phyloP scores from a whole-genome alignment of 345 rosid species.

The Eucalyptus virginea region DNA sequence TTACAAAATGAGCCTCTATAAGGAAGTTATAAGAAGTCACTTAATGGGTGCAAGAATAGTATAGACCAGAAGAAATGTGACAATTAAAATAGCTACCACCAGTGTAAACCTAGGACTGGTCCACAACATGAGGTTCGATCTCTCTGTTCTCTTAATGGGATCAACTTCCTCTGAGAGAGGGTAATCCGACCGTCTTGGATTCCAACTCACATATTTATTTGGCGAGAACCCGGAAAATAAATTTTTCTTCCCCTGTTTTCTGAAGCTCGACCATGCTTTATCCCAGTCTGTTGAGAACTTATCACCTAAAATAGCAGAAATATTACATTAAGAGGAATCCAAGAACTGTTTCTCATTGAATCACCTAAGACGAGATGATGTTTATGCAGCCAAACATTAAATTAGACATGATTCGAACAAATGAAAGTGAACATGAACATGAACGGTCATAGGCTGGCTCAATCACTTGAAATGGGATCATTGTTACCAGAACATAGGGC shows the following conservation, averaged over 20 bases:
- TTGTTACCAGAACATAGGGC: neutral
- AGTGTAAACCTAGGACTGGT: constrained; percentile 75
- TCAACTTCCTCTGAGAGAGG: constrained; percentile 88
- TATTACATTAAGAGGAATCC: neutral
- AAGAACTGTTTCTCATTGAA: neutral
- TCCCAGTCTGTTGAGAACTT: constrained; percentile 80
- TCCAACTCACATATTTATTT: constrained; percentile 86
- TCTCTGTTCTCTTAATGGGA: constrained; percentile 87
- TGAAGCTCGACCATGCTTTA: constrained; percentile 82
- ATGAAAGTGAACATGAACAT: neutral
- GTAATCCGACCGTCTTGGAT: constrained; percentile 64
- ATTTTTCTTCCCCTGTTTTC: constrained; percentile 68
- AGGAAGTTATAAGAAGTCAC: constrained; percentile 8
- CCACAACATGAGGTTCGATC: constrained; percentile 73
- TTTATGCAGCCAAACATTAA: neutral
- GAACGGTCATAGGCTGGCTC: neutral
- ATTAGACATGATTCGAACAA: neutral
- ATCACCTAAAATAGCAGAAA: constrained; percentile 31
- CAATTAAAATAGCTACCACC: constrained; percentile 49
- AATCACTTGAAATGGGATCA: neutral
- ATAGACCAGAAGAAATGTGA: constrained; percentile 69
- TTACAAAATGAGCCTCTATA: neutral
- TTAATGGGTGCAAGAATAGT: constrained; percentile 72
- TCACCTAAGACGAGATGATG: neutral
- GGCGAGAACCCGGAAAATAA: constrained; percentile 53